Conservation (phyloP, 371 early-diverging fungal species). For the Choanephora cucurbitarum region DNA sequence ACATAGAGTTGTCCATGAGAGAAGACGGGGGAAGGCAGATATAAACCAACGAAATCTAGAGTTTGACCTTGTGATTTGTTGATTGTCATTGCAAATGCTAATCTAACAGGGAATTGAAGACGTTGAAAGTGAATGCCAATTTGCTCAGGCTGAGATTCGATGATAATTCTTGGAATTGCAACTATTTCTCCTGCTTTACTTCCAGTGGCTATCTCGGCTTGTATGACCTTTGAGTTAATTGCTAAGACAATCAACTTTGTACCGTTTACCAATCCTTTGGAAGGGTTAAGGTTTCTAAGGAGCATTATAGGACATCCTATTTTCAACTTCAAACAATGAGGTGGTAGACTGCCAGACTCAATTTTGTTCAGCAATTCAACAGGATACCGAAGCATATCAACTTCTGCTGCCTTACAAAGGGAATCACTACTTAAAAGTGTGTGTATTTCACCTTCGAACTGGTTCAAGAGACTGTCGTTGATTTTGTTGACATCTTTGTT, state of each 20-base stretch:
- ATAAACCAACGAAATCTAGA: constrained; percentile 21
- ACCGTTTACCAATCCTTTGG: constrained; percentile 31
- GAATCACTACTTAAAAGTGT: neutral
- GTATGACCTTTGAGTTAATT: neutral
- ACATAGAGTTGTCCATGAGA: constrained; percentile 12
- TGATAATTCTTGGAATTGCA: neutral
- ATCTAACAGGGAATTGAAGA: constrained; percentile 25
- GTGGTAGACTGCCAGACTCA: constrained; percentile 20
- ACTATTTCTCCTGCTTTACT: neutral
- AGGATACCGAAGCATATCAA: neutral
- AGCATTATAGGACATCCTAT: constrained; percentile 32
- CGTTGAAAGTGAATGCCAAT: neutral
- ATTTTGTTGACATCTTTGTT: constrained; percentile 4
- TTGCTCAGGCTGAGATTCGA: neutral
- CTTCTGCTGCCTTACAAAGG: neutral
- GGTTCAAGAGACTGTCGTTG: neutral
- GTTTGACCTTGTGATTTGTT: constrained; percentile 38
- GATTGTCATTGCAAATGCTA: constrained; percentile 33
- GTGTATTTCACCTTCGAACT: neutral
- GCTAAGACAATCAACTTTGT: constrained; percentile 4
- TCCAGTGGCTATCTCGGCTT: constrained; percentile 3
- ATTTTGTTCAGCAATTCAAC: constrained; percentile 10
- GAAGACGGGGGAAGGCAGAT: constrained; percentile 18
- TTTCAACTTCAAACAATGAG: constrained; percentile 23
- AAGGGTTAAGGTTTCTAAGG: constrained; percentile 26